Evolutionary conservation across 805 yeast genomes (phyloP), one percentile per base, ranked within the genome.

Genomic region (Teunomyces stri): DNA sequence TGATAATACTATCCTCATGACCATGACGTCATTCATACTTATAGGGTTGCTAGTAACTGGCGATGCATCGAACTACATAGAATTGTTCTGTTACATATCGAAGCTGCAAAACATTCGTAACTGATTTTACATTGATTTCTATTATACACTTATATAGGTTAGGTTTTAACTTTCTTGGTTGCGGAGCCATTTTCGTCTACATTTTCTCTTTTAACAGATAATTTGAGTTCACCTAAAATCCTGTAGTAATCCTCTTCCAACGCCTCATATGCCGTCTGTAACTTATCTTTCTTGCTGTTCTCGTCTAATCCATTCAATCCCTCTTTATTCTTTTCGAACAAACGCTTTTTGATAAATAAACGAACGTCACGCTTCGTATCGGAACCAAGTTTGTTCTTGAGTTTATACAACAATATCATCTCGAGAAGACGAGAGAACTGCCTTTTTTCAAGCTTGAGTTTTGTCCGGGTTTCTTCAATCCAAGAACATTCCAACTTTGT

Each of bases 341-440:
- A 67, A 49, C 99, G 75, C 57, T 73, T 78, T 64, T 91, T 92
- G 51, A 92, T 84, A 52, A 78, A 76, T 27, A 84, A 58, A 45
- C 94, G 70, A 5, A 81, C 66, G 5, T 72, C 70, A 48, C 66
- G 68, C 43, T 69, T 55, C 57, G 61, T 48, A 51, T 57, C 51
- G 47, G 62, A 46, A 9, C 57, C 59, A 11, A 43, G 20, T 22
- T 57, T 56, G 25, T 57, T 51, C 45, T 64, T 62, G 38, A 61
- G 52, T 34, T 69, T 69, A 53, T 76, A 70, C 15, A 85, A 63
- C 28, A 85, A 65, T 0, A 79, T 74, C 89, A 94, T 84, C 61
- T 94, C 99, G 4, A 85, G 56, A 29, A 88, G 72, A 51, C 97
- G 74, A 45, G 79, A 78, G 55, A 89, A 82, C 64, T 92, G 98